Base-by-base conservation (phyloP, 2,329 filamentous ascomycete species). In the Cladosporium sp. region DNA sequence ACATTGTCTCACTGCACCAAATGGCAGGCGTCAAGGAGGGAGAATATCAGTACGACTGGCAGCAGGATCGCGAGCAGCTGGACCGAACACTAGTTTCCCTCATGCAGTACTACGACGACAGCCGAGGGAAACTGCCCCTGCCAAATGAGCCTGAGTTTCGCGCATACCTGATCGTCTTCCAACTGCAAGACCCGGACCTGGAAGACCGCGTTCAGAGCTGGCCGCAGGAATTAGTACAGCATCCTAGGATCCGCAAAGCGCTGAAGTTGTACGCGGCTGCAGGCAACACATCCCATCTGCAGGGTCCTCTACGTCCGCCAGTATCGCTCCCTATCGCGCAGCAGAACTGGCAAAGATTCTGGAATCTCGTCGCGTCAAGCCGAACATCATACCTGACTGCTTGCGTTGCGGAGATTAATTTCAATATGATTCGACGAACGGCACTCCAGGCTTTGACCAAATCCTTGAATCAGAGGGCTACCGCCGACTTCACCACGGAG, bases 51-150 rank as follows among this genome's bases (percentile, higher is more conserved):
- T 82, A 81, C 56, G 76, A 79, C 58, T 72, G 70, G 45, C 76
- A 81, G 53, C 81, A 84, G 62, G 82, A 85, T 59, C 74, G 80
- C 16, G 82, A 85, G 61, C 82, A 85, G 62, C 72, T 85, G 48
- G 81, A 82, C 63, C 79, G 81, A 59, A 83, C 82, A 1, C 71
- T 84, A 54, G 70, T 82, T 1, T 83, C 82, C 1, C 65, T 85
- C 10, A 76, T 81, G 69, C 77, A 81, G 60, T 81, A 80, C 62
- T 83, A 83, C 65, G 74, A 81, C 62, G 76, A 82, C 62, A 77
- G 74, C 58, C 70, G 72, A 52, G 72, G 70, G 52, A 72, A 72
- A 19, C 72, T 77, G 22, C 52, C 67, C 1, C 78, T 82, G 41
- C 70, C 73, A 0, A 81, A 84, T 53, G 81, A 84, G 63, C 73